A percentile compares a stretch with the other conserved stretches of the same genome.
Evolutionary conservation across 257 asterid species (phyloP).

Genomic region (Fraxinus excelsior): DNA sequence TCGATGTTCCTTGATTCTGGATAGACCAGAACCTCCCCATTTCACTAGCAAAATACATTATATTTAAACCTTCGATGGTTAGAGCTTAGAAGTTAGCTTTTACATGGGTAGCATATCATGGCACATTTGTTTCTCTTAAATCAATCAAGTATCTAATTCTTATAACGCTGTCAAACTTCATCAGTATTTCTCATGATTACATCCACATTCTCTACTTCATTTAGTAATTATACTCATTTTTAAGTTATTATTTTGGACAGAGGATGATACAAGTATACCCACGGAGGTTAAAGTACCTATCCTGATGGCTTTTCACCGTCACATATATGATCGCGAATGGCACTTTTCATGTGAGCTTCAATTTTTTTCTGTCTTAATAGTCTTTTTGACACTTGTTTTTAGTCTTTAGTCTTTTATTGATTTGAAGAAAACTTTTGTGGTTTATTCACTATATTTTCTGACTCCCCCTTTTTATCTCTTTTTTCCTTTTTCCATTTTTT

Average conservation of each 20-base stretch:
- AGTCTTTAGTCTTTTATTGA: slow-evolving; percentile 6
- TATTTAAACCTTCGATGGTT: background rate
- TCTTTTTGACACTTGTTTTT: slow-evolving; percentile 1
- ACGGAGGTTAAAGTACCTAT: slow-evolving; percentile 89
- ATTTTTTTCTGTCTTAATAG: slow-evolving; percentile 19
- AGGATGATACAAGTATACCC: slow-evolving; percentile 94
- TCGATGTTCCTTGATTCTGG: background rate
- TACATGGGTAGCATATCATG: background rate
- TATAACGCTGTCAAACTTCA: background rate
- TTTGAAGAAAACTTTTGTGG: slow-evolving; percentile 3
- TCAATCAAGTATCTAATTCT: background rate
- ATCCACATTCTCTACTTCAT: slow-evolving; percentile 8
- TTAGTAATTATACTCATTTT: background rate
- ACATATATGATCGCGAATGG: slow-evolving; percentile 81
- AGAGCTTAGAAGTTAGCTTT: background rate
- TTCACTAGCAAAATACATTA: background rate
- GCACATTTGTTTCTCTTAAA: background rate
- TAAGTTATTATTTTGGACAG: slow-evolving; percentile 50
- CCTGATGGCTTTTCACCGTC: slow-evolving; percentile 78
- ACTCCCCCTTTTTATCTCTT: background rate
- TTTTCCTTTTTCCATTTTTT: background rate
- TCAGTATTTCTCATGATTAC: background rate
- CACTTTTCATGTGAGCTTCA: slow-evolving; percentile 83
- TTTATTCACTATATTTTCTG: slow-evolving; percentile 1
- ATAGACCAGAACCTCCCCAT: background rate